Percentiles rank a stretch among this genome's conserved stretches.
phyloP scores from a whole-genome alignment of 2,329 filamentous ascomycete genomes.

The Dryadomyces sulphureus region DNA sequence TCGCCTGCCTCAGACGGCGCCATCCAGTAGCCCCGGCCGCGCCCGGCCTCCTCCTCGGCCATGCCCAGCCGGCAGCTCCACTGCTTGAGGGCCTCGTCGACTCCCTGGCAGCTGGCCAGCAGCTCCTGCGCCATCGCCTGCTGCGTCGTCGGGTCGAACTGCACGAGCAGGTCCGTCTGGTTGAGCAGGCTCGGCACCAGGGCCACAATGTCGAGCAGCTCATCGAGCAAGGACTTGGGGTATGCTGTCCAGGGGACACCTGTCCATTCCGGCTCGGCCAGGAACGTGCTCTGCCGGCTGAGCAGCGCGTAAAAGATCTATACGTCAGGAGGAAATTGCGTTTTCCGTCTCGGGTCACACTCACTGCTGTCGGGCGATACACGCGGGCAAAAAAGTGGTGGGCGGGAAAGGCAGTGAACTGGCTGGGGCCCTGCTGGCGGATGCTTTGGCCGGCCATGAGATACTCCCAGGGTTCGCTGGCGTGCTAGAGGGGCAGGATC shows the following conservation, averaged over 20 bases:
- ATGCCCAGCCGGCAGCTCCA: conserved; percentile 26
- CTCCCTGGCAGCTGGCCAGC: conserved; percentile 28
- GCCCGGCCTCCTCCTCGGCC: not conserved
- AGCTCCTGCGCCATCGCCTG: conserved; percentile 32
- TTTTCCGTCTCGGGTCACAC: conserved; percentile 16
- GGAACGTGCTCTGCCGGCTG: conserved; percentile 32
- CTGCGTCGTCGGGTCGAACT: conserved; percentile 25
- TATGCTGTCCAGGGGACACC: conserved; percentile 35
- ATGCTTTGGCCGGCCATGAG: conserved; percentile 21
- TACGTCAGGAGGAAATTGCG: not conserved
- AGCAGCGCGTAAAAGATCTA: conserved; percentile 34
- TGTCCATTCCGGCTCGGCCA: conserved; percentile 36
- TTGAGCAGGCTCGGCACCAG: conserved; percentile 31
- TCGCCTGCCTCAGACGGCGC: conserved; percentile 15
- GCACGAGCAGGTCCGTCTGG: conserved; percentile 26
- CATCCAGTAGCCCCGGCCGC: conserved; percentile 22
- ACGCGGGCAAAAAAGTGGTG: conserved; percentile 44
- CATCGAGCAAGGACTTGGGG: conserved; percentile 34
- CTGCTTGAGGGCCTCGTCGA: conserved; percentile 31
- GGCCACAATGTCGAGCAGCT: conserved; percentile 34
- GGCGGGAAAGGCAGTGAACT: conserved; percentile 35
- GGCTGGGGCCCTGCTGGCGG: conserved; percentile 26
- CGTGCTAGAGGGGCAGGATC: not conserved
- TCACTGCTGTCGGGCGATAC: conserved; percentile 36
- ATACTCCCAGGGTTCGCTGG: conserved; percentile 20